These are phyloP conservation scores for Climacium dendroides DNA, from an alignment of 225 moss, liverwort and hornwort genomes.

Conservation along the genomic window DNA sequence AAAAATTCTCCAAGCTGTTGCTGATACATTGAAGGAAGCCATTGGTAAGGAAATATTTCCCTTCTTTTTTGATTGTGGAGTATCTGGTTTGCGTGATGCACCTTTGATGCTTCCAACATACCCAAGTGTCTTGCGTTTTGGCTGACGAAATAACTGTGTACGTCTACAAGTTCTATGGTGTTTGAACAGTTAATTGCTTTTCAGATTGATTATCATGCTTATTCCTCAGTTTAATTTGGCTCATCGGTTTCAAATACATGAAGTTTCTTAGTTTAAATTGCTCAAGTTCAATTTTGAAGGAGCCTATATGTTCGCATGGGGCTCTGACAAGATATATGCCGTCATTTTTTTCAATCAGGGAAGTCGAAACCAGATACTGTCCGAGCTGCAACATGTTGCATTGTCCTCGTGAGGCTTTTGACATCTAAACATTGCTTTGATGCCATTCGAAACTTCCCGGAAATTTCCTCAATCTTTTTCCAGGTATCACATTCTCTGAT, in stretches of 20 bases:
- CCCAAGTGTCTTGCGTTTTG: neutral
- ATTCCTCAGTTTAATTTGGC: neutral
- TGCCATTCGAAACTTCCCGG: slow-evolving; percentile 50
- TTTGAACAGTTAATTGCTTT: neutral
- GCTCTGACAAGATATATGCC: neutral
- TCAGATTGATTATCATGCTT: neutral
- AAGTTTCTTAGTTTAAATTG: neutral
- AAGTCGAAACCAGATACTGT: slow-evolving; percentile 60
- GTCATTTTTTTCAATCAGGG: slow-evolving; percentile 12
- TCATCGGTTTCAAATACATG: neutral
- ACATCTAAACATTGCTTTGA: slow-evolving; percentile 81
- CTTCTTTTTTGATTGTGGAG: neutral
- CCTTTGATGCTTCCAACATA: neutral
- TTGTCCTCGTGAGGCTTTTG: slow-evolving; percentile 79
- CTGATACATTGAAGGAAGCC: slow-evolving; percentile 76
- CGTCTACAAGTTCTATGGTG: neutral
- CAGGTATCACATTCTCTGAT: slow-evolving; percentile 33
- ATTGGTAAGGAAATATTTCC: slow-evolving; percentile 31
- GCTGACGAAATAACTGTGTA: neutral
- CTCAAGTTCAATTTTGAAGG: neutral
- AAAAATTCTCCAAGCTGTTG: slow-evolving; percentile 66
- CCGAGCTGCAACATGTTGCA: slow-evolving; percentile 83
- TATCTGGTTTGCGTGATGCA: neutral
- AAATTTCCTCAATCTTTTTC: slow-evolving; percentile 48
- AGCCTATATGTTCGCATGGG: neutral